Evolutionary conservation across 768 basidiomycete genomes (phyloP).

Genomic region (Tephrocybe sp.): DNA sequence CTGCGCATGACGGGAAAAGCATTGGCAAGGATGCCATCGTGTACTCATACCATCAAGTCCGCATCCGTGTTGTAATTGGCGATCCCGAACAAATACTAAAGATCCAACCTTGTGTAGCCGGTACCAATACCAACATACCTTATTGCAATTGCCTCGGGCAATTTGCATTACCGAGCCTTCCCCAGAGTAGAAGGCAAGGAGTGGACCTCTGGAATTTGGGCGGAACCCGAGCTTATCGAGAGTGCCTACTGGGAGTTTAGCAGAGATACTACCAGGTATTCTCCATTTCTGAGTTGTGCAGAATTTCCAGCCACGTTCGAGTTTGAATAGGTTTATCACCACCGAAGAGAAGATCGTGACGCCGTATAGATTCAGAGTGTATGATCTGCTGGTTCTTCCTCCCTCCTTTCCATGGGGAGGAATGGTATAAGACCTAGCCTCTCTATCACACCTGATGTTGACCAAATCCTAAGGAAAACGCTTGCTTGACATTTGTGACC

Average conservation of each 20-base stretch:
- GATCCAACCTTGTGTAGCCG: no score
- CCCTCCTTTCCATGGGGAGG: constrained; percentile 94
- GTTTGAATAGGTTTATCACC: constrained; percentile 60
- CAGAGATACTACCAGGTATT: constrained; percentile 78
- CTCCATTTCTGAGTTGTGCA: no score
- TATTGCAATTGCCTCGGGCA: constrained; percentile 86
- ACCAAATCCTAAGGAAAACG: constrained; percentile 66
- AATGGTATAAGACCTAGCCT: constrained; percentile 51
- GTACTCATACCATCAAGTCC: constrained; percentile 78
- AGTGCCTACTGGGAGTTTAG: constrained; percentile 85
- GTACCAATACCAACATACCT: constrained; percentile 91
- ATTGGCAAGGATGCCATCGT: constrained; percentile 73
- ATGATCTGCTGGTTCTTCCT: constrained; percentile 87
- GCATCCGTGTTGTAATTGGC: no score
- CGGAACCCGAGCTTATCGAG: constrained; percentile 82
- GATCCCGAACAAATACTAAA: background rate
- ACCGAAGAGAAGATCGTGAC: constrained; percentile 75
- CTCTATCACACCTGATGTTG: constrained; percentile 1
- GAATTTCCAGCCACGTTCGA: background rate
- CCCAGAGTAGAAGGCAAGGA: constrained; percentile 53
- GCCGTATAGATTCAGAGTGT: constrained; percentile 82
- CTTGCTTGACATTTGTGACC: constrained; percentile 85
- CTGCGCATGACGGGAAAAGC: constrained; percentile 69
- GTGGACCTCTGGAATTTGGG: constrained; percentile 91
- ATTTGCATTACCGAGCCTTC: constrained; percentile 74